phyloP scores from a whole-genome alignment of 257 asterid genomes.

The Solanum megistacrolobum region DNA sequence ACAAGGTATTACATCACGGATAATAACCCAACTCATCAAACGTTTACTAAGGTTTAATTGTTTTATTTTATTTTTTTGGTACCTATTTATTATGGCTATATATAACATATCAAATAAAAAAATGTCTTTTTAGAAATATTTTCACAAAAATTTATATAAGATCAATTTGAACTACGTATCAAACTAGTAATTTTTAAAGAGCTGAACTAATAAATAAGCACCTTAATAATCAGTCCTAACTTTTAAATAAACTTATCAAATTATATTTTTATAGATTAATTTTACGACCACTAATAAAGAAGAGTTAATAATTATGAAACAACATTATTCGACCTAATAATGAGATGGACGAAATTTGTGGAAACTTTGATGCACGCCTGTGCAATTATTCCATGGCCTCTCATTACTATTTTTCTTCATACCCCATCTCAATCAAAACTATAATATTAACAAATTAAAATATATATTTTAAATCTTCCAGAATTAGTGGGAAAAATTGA shows the following conservation, averaged over 20 bases:
- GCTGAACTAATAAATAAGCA: too few species aligned
- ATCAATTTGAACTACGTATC: too few species aligned
- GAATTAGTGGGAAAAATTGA: not conserved
- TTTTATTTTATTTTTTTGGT: not conserved
- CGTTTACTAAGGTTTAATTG: not conserved
- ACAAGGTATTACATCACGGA: too few species aligned
- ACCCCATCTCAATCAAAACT: not conserved
- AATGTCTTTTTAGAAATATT: too few species aligned
- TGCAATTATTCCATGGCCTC: conserved; percentile 9
- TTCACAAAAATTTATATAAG: too few species aligned
- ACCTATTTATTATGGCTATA: not conserved
- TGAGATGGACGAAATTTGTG: conserved; percentile 11
- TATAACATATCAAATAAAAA: not conserved
- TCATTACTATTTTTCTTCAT: not conserved
- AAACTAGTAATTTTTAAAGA: too few species aligned
- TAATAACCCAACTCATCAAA: not conserved
- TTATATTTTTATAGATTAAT: too few species aligned
- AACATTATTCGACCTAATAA: conserved; percentile 17
- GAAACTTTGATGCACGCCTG: conserved; percentile 20
- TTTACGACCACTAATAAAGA: not conserved
- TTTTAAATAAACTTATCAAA: too few species aligned
- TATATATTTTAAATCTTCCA: not conserved
- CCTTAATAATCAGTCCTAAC: not conserved
- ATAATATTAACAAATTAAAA: not conserved
- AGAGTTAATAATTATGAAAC: conserved; percentile 2